Base-by-base conservation (phyloP, 2,329 filamentous ascomycete species). In the Colletotrichum tropicicola region DNA sequence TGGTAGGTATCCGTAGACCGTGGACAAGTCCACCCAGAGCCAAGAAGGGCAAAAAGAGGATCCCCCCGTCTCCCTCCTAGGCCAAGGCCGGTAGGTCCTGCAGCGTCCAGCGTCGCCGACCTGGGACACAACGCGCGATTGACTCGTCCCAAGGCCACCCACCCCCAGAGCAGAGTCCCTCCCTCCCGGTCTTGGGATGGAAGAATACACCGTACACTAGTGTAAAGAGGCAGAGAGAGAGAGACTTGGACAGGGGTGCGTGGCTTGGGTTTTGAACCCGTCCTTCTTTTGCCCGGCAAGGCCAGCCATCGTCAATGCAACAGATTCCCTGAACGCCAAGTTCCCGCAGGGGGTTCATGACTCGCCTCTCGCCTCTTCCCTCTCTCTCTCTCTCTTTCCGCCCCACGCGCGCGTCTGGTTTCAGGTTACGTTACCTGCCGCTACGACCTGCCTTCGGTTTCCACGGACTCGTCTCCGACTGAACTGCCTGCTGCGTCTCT, bases 121-220 rank as follows among this genome's bases (percentile, higher is more conserved):
- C n/a, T n/a, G n/a, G n/a, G n/a, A n/a, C n/a, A n/a, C 27, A 32
- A 21, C 47, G 13, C 17, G 6, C 30, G 55, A 48, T 65, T 45
- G 61, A 65, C 61, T 61, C 49, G 49, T 60, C 61, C 61, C 55
- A 39, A 39, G 53, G 41, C 53, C 28, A 19, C 23, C n/a, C 45
- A 35, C 10, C 30, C 30, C 30, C 7, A 35, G 30, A 4, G 30
- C n/a, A n/a, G n/a, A n/a, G n/a, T n/a, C n/a, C n/a, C n/a, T 23
- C n/a, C 9, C n/a, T 19, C 43, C 43, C 19, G 23, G 21, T 6
- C 12, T 25, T 23, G 17, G 41, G 41, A 44, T 12, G 19, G 19
- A 41, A 6, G 5, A 12, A 21, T n/a, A n/a, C n/a, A n/a, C n/a
- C n/a, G n/a, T n/a, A n/a, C n/a, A n/a, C n/a, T n/a, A n/a, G n/a